These are phyloP conservation scores for Nicotiana otophora DNA, from an alignment of 257 asterid genomes.

Conservation along the genomic window DNA sequence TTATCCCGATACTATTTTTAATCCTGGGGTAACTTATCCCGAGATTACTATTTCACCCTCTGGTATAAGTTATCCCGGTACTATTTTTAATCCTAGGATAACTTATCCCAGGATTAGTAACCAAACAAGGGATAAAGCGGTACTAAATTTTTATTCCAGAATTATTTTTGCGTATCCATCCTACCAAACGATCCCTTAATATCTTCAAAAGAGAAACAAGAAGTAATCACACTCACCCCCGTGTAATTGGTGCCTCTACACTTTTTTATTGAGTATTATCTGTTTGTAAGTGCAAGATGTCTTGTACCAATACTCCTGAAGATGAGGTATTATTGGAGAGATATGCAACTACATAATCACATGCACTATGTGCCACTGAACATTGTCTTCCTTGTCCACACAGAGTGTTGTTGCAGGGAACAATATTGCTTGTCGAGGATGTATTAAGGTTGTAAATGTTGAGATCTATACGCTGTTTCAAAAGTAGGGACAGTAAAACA, in stretches of 20 bases:
- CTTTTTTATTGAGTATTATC: constrained; percentile 31
- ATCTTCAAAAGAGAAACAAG: background rate
- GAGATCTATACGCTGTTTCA: constrained; percentile 53
- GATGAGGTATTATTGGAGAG: constrained; percentile 78
- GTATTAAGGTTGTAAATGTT: constrained; percentile 66
- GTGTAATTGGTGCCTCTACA: constrained; percentile 65
- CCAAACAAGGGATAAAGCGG: too few relatives aligned
- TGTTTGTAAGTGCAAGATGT: constrained; percentile 61
- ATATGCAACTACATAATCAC: constrained; percentile 72
- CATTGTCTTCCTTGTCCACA: constrained; percentile 66
- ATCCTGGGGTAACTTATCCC: too few relatives aligned
- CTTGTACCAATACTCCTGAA: constrained; percentile 81
- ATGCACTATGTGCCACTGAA: constrained; percentile 41
- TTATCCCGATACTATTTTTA: too few relatives aligned
- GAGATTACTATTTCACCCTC: too few relatives aligned
- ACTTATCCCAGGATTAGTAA: too few relatives aligned
- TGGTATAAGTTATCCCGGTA: too few relatives aligned
- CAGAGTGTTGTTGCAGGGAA: constrained; percentile 67
- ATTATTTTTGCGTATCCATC: too few relatives aligned
- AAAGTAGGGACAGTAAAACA: background rate
- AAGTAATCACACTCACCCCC: constrained; percentile 53
- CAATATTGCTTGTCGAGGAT: constrained; percentile 53
- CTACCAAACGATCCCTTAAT: too few relatives aligned
- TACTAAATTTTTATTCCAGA: too few relatives aligned
- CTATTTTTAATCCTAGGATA: too few relatives aligned